These are phyloP conservation scores for Russula ochroleuca DNA, from an alignment of 768 basidiomycete species.

Conservation along the genomic window DNA sequence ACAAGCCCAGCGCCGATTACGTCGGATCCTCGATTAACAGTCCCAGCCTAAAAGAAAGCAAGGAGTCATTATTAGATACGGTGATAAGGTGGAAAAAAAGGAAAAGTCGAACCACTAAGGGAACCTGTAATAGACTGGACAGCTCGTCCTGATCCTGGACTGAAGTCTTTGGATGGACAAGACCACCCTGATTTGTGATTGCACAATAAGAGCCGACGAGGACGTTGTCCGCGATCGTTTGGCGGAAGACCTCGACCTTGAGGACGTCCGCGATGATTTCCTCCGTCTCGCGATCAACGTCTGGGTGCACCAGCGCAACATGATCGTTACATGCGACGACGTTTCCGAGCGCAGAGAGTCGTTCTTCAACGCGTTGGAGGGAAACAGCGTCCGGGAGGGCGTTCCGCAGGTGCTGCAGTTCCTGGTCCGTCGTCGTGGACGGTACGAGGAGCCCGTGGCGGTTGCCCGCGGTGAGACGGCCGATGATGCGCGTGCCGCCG, in stretches of 20 bases:
- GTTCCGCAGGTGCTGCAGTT: conserved; percentile 96
- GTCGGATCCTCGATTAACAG: conserved; percentile 97
- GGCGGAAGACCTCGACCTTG: conserved; percentile 98
- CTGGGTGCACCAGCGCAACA: conserved; percentile 97
- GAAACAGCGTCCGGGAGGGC: conserved; percentile 89
- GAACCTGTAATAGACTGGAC: conserved; percentile 88
- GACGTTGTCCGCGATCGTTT: conserved; percentile 95
- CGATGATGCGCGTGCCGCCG: conserved; percentile 90
- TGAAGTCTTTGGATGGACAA: conserved; percentile 97
- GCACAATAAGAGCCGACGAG: conserved; percentile 95
- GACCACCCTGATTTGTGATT: conserved; percentile 93
- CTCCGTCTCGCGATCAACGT: conserved; percentile 96
- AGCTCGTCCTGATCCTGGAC: conserved; percentile 97
- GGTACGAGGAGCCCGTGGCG: conserved; percentile 96
- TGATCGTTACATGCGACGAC: conserved; percentile 99
- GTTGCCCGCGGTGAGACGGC: conserved; percentile 94
- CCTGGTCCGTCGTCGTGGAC: conserved; percentile 93
- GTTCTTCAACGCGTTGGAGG: conserved; percentile 95
- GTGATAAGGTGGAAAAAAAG: background rate
- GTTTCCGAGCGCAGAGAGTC: conserved; percentile 94
- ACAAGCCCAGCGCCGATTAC: conserved; percentile 96
- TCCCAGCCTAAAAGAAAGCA: conserved; percentile 67
- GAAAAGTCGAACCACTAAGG: conserved; percentile 72
- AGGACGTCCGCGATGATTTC: conserved; percentile 99
- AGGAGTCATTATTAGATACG: background rate